Percentiles rank a stretch among this genome's conserved stretches.
These are phyloP conservation scores for Chionographis japonica DNA, from an alignment of 106 monocot species.

Conservation along the genomic window DNA sequence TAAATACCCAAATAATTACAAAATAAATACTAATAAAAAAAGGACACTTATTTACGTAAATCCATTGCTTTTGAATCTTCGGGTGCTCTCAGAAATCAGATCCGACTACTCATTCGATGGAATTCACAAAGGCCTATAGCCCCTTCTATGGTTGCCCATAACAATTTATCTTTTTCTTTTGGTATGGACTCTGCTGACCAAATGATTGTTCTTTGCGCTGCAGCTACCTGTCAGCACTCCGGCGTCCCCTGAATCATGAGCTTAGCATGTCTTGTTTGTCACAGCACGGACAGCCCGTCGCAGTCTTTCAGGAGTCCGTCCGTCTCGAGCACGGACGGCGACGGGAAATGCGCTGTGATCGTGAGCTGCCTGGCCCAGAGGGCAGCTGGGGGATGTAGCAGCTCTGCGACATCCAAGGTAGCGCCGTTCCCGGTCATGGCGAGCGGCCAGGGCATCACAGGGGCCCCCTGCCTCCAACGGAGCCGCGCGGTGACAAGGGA, in stretches of 20 bases:
- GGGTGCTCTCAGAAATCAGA: no score
- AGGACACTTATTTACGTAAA: no score
- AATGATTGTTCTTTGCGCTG: no score
- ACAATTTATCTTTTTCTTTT: no score
- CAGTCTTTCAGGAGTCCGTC: conserved; percentile 64
- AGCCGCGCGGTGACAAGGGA: conserved; percentile 65
- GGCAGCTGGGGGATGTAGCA: conserved; percentile 14
- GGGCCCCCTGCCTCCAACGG: conserved; percentile 47
- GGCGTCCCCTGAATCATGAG: conserved; percentile 22
- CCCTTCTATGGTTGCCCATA: no score
- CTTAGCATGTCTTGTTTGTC: conserved; percentile 73
- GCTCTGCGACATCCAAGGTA: conserved; percentile 39
- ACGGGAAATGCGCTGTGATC: conserved; percentile 42
- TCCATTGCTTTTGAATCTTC: no score
- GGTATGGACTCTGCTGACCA: no score
- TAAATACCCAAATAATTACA: no score
- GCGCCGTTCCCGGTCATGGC: conserved; percentile 30
- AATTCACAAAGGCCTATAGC: no score
- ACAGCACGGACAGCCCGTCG: conserved; percentile 49
- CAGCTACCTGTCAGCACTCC: no score
- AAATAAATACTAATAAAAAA: no score
- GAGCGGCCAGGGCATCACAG: conserved; percentile 22
- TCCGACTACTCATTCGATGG: no score
- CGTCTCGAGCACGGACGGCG: conserved; percentile 55
- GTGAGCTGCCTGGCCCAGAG: conserved; percentile 40